Percentiles rank a stretch among this genome's conserved stretches.
Evolutionary conservation across 441 rosid genomes (phyloP).

Genomic region (Populus hybrid): DNA sequence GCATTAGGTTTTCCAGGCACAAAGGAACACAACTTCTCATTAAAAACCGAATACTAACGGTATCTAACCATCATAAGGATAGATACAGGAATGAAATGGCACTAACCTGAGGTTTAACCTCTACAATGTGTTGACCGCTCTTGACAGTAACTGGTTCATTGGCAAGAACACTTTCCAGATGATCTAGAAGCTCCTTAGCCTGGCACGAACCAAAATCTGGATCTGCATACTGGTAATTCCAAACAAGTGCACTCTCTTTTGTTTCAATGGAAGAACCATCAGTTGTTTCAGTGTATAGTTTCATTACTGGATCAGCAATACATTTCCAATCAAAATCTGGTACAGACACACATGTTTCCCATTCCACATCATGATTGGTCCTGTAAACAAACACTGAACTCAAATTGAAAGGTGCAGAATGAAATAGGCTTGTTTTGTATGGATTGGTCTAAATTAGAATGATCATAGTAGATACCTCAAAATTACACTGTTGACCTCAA

Average conservation of each 20-base stretch:
- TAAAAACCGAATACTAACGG: background rate
- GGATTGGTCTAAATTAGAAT: background rate
- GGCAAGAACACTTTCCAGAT: constrained; percentile 79
- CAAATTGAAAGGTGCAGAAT: background rate
- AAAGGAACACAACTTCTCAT: background rate
- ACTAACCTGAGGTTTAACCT: constrained; percentile 60
- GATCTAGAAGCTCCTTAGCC: constrained; percentile 79
- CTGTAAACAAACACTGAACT: constrained; percentile 32
- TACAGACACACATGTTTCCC: constrained; percentile 53
- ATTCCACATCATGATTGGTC: constrained; percentile 54
- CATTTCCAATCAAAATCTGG: constrained; percentile 81
- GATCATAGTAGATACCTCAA: background rate
- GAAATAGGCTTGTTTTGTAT: background rate
- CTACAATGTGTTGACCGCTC: constrained; percentile 45
- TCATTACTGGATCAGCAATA: constrained; percentile 78
- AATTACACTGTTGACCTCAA: background rate
- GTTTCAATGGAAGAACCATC: constrained; percentile 80
- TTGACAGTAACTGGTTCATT: constrained; percentile 78
- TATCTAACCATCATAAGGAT: constrained; percentile 1
- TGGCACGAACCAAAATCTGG: constrained; percentile 94
- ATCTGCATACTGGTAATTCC: constrained; percentile 95
- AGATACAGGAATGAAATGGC: background rate
- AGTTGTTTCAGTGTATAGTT: constrained; percentile 66
- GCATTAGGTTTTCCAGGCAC: background rate
- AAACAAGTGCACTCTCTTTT: constrained; percentile 82